phyloP scores from a whole-genome alignment of 495 filamentous ascomycete genomes.

The Neurospora sp. region DNA sequence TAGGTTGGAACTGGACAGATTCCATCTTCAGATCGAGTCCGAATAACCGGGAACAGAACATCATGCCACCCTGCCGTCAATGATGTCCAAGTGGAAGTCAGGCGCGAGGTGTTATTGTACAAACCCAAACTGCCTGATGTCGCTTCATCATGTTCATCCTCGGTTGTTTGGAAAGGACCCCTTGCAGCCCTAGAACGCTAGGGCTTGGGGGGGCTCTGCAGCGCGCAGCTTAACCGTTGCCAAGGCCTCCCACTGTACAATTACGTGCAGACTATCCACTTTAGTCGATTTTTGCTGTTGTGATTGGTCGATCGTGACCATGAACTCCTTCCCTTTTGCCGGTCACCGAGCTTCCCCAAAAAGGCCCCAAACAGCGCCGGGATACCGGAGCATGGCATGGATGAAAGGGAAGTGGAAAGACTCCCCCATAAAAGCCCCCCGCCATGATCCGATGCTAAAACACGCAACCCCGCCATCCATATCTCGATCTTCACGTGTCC shows the following conservation, averaged over 20 bases:
- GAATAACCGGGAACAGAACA: neutral
- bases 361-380: neutral
- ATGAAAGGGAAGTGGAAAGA: neutral
- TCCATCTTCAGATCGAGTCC: neutral
- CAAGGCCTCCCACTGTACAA: neutral
- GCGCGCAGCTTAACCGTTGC: neutral
- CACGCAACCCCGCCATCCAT: neutral
- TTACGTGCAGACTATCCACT: neutral
- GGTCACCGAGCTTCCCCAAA: neutral
- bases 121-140: neutral
- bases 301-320: neutral
- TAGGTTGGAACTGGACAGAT: neutral
- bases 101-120: neutral
- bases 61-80: neutral
- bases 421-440: neutral
- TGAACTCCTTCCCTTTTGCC: neutral
- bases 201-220: neutral
- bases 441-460: neutral
- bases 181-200: neutral
- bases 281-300: no score
- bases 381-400: neutral
- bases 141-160: neutral
- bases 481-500: neutral
- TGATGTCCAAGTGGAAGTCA: neutral
- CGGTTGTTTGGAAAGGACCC: neutral